Evolutionary conservation across 495 filamentous ascomycete species (phyloP).

Genomic region (Aeminium ludgeri): DNA sequence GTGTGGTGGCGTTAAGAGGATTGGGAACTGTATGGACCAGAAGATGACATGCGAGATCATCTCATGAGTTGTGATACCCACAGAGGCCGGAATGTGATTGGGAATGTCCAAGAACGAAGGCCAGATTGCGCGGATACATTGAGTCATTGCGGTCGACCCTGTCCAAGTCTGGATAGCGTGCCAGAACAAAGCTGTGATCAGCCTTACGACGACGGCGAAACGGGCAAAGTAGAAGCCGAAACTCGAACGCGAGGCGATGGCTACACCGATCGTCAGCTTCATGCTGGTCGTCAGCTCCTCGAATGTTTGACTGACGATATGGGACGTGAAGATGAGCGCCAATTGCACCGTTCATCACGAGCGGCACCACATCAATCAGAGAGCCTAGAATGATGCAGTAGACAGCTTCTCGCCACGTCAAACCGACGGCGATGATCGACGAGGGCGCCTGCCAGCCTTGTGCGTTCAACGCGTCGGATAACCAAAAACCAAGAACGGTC

Average conservation of each 20-base stretch:
- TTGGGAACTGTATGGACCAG: slow-evolving; percentile 37
- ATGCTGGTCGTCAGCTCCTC: not conserved
- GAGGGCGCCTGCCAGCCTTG: slow-evolving; percentile 16
- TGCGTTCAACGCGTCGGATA: slow-evolving; percentile 30
- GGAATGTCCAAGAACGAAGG: slow-evolving; percentile 20
- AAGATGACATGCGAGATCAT: slow-evolving; percentile 51
- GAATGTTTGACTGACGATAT: too few species aligned
- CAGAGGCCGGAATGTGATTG: slow-evolving; percentile 27
- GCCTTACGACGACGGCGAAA: slow-evolving; percentile 48
- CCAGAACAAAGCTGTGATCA: slow-evolving; percentile 56
- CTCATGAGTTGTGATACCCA: slow-evolving; percentile 47
- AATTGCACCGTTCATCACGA: slow-evolving; percentile 21
- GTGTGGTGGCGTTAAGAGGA: slow-evolving; percentile 33
- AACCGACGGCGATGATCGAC: slow-evolving; percentile 32
- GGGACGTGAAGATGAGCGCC: slow-evolving; percentile 29
- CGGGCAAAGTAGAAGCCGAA: slow-evolving; percentile 58
- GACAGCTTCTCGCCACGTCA: slow-evolving; percentile 35
- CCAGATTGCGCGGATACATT: slow-evolving; percentile 55
- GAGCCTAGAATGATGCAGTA: slow-evolving; percentile 8
- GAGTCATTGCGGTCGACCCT: slow-evolving; percentile 45
- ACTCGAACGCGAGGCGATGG: slow-evolving; percentile 43
- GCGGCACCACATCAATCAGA: slow-evolving; percentile 4
- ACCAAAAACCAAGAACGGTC: slow-evolving; percentile 34
- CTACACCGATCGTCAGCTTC: slow-evolving; percentile 26
- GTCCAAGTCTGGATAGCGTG: slow-evolving; percentile 53